phyloP scores from a whole-genome alignment of 345 rosid genomes.

The Stellera chamaejasme region DNA sequence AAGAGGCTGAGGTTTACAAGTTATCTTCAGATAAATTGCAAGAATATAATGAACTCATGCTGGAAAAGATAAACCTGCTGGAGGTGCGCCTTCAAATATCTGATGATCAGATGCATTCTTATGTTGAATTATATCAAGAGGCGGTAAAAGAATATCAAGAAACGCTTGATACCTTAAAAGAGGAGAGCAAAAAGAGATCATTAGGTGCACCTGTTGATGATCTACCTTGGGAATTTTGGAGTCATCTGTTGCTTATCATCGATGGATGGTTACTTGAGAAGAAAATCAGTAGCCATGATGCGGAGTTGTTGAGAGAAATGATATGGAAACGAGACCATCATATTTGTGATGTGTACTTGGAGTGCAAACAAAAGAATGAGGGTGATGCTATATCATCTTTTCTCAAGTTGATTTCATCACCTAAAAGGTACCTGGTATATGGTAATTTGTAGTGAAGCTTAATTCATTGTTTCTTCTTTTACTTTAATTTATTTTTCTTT shows the following conservation, averaged over 20 bases:
- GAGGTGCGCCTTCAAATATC: slow-evolving; percentile 83
- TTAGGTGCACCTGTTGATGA: slow-evolving; percentile 62
- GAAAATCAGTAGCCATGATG: slow-evolving; percentile 57
- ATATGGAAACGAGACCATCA: slow-evolving; percentile 70
- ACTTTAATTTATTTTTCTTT: slow-evolving; percentile 25
- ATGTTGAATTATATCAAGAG: slow-evolving; percentile 69
- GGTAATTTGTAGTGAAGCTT: background rate
- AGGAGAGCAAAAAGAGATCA: slow-evolving; percentile 63
- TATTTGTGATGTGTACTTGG: slow-evolving; percentile 51
- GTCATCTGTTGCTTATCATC: slow-evolving; percentile 63
- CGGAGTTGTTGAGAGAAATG: slow-evolving; percentile 70
- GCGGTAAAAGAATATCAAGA: slow-evolving; percentile 82
- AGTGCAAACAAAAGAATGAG: slow-evolving; percentile 61
- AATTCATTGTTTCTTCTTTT: slow-evolving; percentile 2
- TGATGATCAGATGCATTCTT: slow-evolving; percentile 77
- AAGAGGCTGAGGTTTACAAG: slow-evolving; percentile 66
- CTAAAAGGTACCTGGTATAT: slow-evolving; percentile 40
- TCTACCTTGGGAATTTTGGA: slow-evolving; percentile 92
- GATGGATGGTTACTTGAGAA: slow-evolving; percentile 97
- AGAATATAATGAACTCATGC: slow-evolving; percentile 77
- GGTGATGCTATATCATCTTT: slow-evolving; percentile 51
- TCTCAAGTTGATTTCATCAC: slow-evolving; percentile 50
- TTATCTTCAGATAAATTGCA: slow-evolving; percentile 66
- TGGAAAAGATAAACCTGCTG: slow-evolving; percentile 66
- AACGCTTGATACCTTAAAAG: slow-evolving; percentile 66